Conservation (phyloP, 1,139 yeast species). For the Debaryomyces psychrophilus region DNA sequence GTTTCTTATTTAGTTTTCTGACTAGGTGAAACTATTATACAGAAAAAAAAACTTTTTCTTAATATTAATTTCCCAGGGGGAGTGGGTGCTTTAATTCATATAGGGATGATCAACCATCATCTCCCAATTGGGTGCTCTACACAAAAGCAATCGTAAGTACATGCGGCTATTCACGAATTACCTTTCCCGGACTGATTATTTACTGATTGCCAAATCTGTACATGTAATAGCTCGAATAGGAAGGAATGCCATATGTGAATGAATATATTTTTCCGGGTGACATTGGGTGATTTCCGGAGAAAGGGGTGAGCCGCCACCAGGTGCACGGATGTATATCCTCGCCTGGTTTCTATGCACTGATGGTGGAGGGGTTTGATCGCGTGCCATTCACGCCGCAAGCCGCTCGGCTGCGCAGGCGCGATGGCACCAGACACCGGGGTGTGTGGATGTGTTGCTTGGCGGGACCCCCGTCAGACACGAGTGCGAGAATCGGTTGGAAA, state of each 20-base stretch:
- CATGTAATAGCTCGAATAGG: slow-evolving; percentile 1
- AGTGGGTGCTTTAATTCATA: slow-evolving; percentile 7
- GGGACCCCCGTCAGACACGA: too few species aligned
- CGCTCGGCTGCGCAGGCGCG: too few species aligned
- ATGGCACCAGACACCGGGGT: too few species aligned
- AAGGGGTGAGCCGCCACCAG: not conserved
- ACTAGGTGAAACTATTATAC: slow-evolving; percentile 1
- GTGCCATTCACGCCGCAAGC: too few species aligned
- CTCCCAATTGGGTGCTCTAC: slow-evolving; percentile 4
- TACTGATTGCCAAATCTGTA: slow-evolving; percentile 2
- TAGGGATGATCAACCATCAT: slow-evolving; percentile 7
- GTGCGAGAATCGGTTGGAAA: too few species aligned
- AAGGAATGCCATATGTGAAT: slow-evolving; percentile 5
- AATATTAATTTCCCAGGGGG: slow-evolving; percentile 7
- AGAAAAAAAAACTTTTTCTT: slow-evolving; percentile 1
- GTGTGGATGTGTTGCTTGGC: too few species aligned
- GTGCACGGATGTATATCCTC: not conserved
- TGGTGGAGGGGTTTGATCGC: too few species aligned
- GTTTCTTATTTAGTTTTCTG: slow-evolving; percentile 1
- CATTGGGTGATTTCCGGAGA: not conserved
- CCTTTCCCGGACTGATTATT: not conserved
- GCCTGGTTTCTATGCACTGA: not conserved
- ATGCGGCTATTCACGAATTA: slow-evolving; percentile 7
- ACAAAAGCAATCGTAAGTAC: slow-evolving; percentile 6
- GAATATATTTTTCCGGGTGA: slow-evolving; percentile 9